Evolutionary conservation across 306 rosid species (phyloP).

Genomic region (Glycine tomentella): DNA sequence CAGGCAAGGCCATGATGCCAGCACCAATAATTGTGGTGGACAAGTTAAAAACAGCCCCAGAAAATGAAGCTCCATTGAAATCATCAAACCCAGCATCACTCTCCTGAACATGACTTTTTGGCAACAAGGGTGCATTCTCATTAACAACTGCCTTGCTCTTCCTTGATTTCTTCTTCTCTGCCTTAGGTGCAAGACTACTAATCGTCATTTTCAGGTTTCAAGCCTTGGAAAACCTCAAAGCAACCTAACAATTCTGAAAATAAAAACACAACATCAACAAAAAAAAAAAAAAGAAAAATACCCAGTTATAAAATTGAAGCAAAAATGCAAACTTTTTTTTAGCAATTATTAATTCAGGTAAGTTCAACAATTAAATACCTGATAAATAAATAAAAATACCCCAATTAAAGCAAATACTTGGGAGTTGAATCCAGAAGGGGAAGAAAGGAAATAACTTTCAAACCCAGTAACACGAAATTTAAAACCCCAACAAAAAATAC

Average conservation of each 20-base stretch:
- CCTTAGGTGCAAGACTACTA: constrained; percentile 57
- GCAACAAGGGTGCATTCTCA: constrained; percentile 86
- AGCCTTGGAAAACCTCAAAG: constrained; percentile 20
- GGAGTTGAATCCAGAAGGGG: constrained; percentile 31
- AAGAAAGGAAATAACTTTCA: constrained; percentile 33
- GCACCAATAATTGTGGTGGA: constrained; percentile 94
- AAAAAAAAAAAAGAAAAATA: not conserved
- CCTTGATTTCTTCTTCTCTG: constrained; percentile 65
- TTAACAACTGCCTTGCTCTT: constrained; percentile 63
- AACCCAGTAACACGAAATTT: constrained; percentile 16
- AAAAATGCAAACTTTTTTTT: constrained; percentile 24
- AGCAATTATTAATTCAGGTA: constrained; percentile 15
- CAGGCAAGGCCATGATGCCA: constrained; percentile 96
- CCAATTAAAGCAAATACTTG: constrained; percentile 32
- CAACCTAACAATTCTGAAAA: constrained; percentile 42
- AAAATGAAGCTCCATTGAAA: constrained; percentile 88
- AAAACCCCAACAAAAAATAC: constrained; percentile 31
- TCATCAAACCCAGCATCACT: constrained; percentile 74
- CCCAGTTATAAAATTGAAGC: constrained; percentile 42
- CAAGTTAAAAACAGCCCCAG: constrained; percentile 90
- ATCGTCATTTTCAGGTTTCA: constrained; percentile 65
- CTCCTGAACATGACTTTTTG: constrained; percentile 60
- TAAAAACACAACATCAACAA: not conserved
- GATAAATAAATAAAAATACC: constrained; percentile 15
- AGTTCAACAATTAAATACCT: constrained; percentile 39